Conservation (phyloP, 208 protist species). For the Leishmania amazonensis region DNA sequence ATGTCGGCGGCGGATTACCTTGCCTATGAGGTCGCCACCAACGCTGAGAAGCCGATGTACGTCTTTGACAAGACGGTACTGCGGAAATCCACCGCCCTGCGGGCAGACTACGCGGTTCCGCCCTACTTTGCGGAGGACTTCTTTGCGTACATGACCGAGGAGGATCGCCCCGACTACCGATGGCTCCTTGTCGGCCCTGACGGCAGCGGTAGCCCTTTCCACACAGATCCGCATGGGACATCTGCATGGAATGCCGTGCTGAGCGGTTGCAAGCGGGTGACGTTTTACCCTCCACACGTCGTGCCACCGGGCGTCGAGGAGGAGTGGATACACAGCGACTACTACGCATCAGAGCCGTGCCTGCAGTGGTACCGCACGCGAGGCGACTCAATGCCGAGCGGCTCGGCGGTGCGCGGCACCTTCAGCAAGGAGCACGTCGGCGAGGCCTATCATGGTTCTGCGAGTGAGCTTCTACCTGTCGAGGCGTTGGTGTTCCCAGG, state of each 20-base stretch:
- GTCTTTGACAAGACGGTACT: conserved; percentile 55
- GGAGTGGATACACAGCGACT: conserved; percentile 45
- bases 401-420: conserved; percentile 4
- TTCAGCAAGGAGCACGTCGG: conserved; percentile 6
- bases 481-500: conserved; percentile 41
- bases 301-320: conserved; percentile 40
- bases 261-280: conserved; percentile 40
- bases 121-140: conserved; percentile 40
- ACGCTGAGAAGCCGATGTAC: conserved; percentile 53
- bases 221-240: conserved; percentile 47
- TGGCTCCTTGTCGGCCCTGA: conserved; percentile 48
- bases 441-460: background rate
- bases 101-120: conserved; percentile 30
- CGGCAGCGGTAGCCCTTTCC: conserved; percentile 43
- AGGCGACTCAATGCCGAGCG: background rate
- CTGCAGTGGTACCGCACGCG: conserved; percentile 38
- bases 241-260: conserved; percentile 51
- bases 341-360: conserved; percentile 46
- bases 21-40: conserved; percentile 24
- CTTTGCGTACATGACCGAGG: conserved; percentile 38
- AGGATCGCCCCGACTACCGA: conserved; percentile 44
- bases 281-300: conserved; percentile 45
- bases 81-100: conserved; percentile 1
- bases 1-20: conserved; percentile 32
- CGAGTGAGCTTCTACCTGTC: conserved; percentile 15